Conservation (phyloP, 1,284 basidiomycete species). For the Rhodotorula sp. region DNA sequence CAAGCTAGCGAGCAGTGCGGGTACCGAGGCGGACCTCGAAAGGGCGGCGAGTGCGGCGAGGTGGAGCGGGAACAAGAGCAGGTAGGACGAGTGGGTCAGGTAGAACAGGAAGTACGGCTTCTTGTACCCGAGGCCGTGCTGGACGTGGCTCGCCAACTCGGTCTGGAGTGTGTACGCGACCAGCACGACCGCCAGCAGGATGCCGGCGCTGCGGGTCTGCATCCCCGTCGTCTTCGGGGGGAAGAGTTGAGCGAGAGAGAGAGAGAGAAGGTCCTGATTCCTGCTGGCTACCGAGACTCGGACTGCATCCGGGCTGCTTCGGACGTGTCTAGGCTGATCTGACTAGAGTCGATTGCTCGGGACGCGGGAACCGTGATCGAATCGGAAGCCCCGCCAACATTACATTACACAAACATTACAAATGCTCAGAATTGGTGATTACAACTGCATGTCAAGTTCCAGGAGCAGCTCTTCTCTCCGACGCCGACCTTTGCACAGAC, state of each 20-base stretch:
- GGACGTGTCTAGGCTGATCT: too few species aligned
- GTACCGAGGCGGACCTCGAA: background rate
- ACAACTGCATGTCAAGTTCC: too few species aligned
- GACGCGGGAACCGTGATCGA: too few species aligned
- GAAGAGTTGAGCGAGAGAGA: background rate
- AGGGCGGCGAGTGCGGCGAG: background rate
- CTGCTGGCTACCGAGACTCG: too few species aligned
- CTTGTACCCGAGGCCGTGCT: conserved; percentile 65
- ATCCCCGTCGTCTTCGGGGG: background rate
- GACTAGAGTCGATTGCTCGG: too few species aligned
- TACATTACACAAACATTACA: too few species aligned
- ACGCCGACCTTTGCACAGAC: too few species aligned
- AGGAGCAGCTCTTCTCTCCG: too few species aligned
- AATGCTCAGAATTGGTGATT: too few species aligned
- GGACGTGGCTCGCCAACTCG: conserved; percentile 61
- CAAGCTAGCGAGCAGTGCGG: conserved; percentile 17
- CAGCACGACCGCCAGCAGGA: conserved; percentile 20
- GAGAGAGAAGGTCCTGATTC: background rate
- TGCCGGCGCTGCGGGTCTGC: background rate
- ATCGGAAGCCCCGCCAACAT: too few species aligned
- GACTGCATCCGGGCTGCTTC: too few species aligned
- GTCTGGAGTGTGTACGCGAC: conserved; percentile 40
- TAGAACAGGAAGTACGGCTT: conserved; percentile 78
- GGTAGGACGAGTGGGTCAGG: conserved; percentile 44
- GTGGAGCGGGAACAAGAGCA: background rate